Base-by-base conservation (phyloP, 805 yeast genomes). In the Cyberlindnera mrakii region DNA sequence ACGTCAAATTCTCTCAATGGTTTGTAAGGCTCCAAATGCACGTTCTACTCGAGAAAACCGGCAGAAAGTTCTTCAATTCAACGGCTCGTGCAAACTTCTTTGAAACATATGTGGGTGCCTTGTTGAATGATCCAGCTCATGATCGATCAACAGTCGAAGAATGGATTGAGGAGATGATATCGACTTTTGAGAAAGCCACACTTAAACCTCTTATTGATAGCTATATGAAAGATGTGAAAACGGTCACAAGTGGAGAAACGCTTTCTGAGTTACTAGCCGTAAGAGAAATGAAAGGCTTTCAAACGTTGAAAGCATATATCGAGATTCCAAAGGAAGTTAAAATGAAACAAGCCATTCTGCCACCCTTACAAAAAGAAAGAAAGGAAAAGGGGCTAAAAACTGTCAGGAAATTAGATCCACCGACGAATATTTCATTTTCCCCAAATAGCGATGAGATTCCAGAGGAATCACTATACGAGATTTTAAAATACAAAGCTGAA, bases 31-130 rank as follows among this genome's bases (percentile, higher is more conserved):
- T 35, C 19, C 30, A 25, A 8, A 35, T 35, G 37, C 19, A 16
- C 14, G 13, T 11, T 13, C 7, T 32, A 16, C 19, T 15, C 6
- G 11, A 32, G 10, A 16, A 15, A 9, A 16, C 35, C 10, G 17
- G 8, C 14, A 32, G 7, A 13, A 23, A 15, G 19, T n/a, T 15
- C 16, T 17, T 35, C 23, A 20, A 27, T 11, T 10, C 11, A n/a
- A 27, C 32, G 11, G n/a, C 15, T 17, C 39, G 20, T 3, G 31
- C 39, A 15, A 32, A 36, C 15, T 29, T 36, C 18, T 27, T 36
- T 23, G 39, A 36, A 18, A 27, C 23, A 10, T 36, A 36, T 11
- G 14, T 36, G 8, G 39, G 39, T n/a, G 39, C 39, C n/a, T 19
- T 36, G 4, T 15, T 29, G 20, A 27, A 27, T 19, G 39, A 36